A percentile compares a stretch with the other conserved stretches of the same genome.
phyloP scores from a whole-genome alignment of 2,329 filamentous ascomycete species.

The Arthroderma sp. region DNA sequence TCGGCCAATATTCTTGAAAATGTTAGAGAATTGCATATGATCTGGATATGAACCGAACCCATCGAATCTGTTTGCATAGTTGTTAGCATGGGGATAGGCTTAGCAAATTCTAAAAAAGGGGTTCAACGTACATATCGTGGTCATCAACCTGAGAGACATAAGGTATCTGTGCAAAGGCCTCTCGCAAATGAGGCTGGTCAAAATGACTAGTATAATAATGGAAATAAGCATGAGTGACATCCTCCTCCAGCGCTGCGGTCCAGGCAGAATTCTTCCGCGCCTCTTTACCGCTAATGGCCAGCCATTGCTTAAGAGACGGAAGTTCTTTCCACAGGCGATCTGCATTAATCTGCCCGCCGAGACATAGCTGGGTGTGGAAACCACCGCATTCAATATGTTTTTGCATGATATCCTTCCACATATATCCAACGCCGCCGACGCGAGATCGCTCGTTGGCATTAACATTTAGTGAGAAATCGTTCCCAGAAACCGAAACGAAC shows the following conservation, averaged over 20 bases:
- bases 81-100: conserved; percentile 8
- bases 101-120: background rate
- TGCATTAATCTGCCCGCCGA: conserved; percentile 91
- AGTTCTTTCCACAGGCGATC: conserved; percentile 95
- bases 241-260: conserved; percentile 91
- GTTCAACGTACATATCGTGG: conserved; percentile 76
- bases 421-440: conserved; percentile 78
- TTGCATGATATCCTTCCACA: conserved; percentile 98
- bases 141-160: conserved; percentile 88
- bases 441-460: conserved; percentile 73
- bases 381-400: conserved; percentile 94
- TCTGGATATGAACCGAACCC: conserved; percentile 95
- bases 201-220: conserved; percentile 99
- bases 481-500: conserved; percentile 89
- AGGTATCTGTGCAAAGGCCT: conserved; percentile 95
- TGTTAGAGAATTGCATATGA: conserved; percentile 93
- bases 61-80: conserved; percentile 55
- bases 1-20: conserved; percentile 96
- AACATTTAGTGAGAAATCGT: conserved; percentile 84
- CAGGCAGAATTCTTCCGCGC: conserved; percentile 80
- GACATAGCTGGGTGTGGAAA: conserved; percentile 83
- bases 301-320: conserved; percentile 85
- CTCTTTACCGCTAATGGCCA: conserved; percentile 82
- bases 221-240: conserved; percentile 92
- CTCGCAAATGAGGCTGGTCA: conserved; percentile 84